phyloP scores from a whole-genome alignment of 305 asterid genomes.

The Striga hermonthica region DNA sequence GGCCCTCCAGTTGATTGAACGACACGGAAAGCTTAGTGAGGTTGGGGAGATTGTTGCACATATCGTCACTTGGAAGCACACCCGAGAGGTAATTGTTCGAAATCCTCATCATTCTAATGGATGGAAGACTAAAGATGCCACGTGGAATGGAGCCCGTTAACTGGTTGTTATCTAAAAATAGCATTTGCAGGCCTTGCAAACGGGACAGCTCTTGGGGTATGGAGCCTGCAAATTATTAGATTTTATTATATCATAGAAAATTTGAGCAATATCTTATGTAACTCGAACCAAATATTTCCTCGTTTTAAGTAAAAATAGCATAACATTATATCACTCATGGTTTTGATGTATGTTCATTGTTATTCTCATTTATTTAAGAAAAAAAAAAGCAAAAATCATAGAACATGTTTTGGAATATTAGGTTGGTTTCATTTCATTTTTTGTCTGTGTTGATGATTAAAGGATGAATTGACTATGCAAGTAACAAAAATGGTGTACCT shows the following conservation, averaged over 20 bases:
- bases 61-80: constrained; percentile 22
- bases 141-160: constrained; percentile 43
- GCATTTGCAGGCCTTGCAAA: neutral
- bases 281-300: no score
- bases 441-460: no score
- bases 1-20: neutral
- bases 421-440: no score
- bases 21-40: constrained; percentile 11
- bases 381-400: no score
- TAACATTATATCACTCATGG: no score
- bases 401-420: no score
- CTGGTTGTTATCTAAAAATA: constrained; percentile 32
- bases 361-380: no score
- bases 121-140: constrained; percentile 17
- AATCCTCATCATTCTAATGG: neutral
- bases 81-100: constrained; percentile 12
- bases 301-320: no score
- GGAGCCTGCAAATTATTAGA: neutral
- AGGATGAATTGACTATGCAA: no score
- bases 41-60: constrained; percentile 25
- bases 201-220: neutral
- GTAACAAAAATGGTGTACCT: constrained; percentile 1
- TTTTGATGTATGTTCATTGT: no score
- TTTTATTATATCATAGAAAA: no score
- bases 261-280: no score